Base-by-base conservation (phyloP, 768 basidiomycete species). In the Trametes sanguinea region DNA sequence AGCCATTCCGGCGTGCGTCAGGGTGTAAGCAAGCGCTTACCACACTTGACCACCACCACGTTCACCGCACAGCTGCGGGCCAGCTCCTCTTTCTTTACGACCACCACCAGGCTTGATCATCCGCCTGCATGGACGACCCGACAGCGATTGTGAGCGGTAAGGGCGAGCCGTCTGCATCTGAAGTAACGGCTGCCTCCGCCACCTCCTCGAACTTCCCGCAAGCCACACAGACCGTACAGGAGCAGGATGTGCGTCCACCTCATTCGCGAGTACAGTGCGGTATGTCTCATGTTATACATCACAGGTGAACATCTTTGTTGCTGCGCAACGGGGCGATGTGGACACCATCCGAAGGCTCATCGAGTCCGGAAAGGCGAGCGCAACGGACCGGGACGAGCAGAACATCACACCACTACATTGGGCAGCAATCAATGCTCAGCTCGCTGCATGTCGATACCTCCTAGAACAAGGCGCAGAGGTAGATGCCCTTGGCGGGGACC, bases 361-460 rank as follows among this genome's bases (percentile, higher is more conserved):
- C 43, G 84, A 87, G 66, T 88, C 86, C 1, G 89, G 89, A 4
- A 78, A 80, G 61, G 89, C 89, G 17, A 80, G 76, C 6, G 89
- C 87, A 17, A 87, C 87, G 13, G 92, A 93, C 74, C 80, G 89
- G 51, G 96, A 98, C 75, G 81, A 83, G 32, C 90, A 96, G 73
- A 94, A 95, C 68, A 92, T 98, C 64, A 96, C 95, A 0, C 90
- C 97, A 1, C 83, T 99, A 1, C 97, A 99, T 72, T 99, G 97
- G 97, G 95, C 97, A 7, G 89, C 95, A 1, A 98, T 98, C 71
- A 98, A 98, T 69, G 95, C 94, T 3, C 94, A 98, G 71, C 79
- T 96, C n/a, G 81, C 86, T 1, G 88, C 90, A 29, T 97, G 94
- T 75, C 84, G 89, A 37, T 91, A 88, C 67, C 80, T 99, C 16